Evolutionary conservation across 768 basidiomycete species (phyloP).

Genomic region (Nidularia pulvinata): DNA sequence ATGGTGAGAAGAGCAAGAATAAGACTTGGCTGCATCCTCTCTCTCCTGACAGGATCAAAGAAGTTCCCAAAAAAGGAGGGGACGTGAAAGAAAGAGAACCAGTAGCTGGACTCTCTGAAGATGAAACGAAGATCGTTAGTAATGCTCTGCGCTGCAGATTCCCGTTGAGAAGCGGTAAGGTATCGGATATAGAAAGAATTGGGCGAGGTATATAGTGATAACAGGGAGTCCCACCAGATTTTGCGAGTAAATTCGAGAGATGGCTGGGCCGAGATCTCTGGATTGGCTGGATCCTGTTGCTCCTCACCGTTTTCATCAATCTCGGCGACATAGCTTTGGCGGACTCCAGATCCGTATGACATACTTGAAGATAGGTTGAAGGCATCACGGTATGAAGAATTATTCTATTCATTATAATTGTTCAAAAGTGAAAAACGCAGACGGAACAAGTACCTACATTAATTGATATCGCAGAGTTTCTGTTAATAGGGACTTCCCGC

Average conservation of each 20-base stretch:
- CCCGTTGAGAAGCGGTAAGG: conserved; percentile 42
- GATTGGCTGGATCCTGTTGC: conserved; percentile 10
- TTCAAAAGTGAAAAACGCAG: no score
- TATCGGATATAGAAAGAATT: conserved; percentile 23
- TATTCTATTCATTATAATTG: no score
- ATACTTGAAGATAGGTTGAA: no score
- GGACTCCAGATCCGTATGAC: background rate
- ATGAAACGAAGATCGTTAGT: conserved; percentile 61
- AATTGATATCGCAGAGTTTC: no score
- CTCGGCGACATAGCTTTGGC: conserved; percentile 21
- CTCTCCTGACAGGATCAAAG: conserved; percentile 51
- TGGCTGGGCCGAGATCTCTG: conserved; percentile 51
- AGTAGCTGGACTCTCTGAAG: conserved; percentile 65
- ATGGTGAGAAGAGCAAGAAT: conserved; percentile 63
- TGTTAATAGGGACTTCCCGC: no score
- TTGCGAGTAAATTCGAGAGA: conserved; percentile 68
- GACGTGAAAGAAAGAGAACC: conserved; percentile 75
- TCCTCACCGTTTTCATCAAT: conserved; percentile 24
- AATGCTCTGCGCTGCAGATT: conserved; percentile 41
- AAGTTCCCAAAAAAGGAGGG: conserved; percentile 65
- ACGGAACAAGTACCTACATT: no score
- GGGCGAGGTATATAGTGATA: conserved; percentile 50
- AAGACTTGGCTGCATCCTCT: conserved; percentile 66
- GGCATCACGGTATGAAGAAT: no score
- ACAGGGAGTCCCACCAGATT: conserved; percentile 79